These are phyloP conservation scores for Populus simonii DNA, from an alignment of 345 rosid genomes.

Conservation along the genomic window DNA sequence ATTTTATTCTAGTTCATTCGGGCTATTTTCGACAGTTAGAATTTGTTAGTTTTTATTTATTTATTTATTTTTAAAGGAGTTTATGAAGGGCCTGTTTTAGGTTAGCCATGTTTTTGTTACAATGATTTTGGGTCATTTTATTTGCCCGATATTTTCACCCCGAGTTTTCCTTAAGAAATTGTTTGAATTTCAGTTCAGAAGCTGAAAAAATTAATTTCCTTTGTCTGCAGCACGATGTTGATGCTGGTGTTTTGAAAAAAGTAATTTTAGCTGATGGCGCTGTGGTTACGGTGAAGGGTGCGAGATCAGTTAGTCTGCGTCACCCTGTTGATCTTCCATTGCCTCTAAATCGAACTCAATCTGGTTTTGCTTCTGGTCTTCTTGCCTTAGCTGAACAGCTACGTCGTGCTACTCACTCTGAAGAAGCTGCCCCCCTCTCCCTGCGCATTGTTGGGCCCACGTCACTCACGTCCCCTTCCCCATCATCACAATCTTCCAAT, in stretches of 20 bases:
- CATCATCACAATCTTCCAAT: constrained; percentile 39
- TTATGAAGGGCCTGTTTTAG: no score
- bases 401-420: constrained; percentile 43
- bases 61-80: no score
- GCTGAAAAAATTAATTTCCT: neutral
- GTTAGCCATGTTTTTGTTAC: neutral
- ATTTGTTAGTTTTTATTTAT: no score
- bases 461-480: constrained; percentile 62
- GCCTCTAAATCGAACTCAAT: constrained; percentile 60
- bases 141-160: neutral
- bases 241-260: constrained; percentile 88
- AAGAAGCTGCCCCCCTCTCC: constrained; percentile 60
- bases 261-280: constrained; percentile 90
- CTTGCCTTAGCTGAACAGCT: constrained; percentile 77
- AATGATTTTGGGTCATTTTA: neutral
- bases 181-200: neutral
- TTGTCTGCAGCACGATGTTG: constrained; percentile 84
- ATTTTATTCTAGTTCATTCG: neutral
- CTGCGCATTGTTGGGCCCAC: constrained; percentile 89
- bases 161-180: neutral
- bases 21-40: neutral
- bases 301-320: constrained; percentile 90
- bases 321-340: constrained; percentile 78
- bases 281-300: constrained; percentile 87
- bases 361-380: constrained; percentile 81